Evolutionary conservation across 2,329 filamentous ascomycete genomes (phyloP), one percentile per base, ranked within the genome.

Genomic region (Phyllosticta ampelicida): DNA sequence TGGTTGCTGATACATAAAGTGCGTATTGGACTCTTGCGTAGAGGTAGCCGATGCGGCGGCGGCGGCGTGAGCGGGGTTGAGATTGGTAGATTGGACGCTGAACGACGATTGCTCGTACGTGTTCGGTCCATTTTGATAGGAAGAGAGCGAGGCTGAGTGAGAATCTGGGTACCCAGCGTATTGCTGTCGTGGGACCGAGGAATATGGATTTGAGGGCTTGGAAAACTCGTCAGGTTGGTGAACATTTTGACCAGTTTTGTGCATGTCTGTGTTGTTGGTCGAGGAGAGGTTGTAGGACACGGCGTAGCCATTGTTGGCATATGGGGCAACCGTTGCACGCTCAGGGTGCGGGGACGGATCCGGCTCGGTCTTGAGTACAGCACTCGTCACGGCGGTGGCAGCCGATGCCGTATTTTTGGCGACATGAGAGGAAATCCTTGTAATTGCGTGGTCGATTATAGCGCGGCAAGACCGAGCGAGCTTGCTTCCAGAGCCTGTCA

Each of bases 401-500:
- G 75, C 73, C n/a, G 71, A 73, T 44, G 74, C 73, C 11, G 72
- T 74, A 53, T 71, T 73, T 61, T 70, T 74, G 50, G 70, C 70
- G 48, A 75, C 70, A 63, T 70, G 75, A 19, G 74, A 73, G 57
- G 71, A 75, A 58, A 82, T 73, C 20, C 74, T 73, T n/a, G 65
- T 67, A 2, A 82, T 66, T 2, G 76, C 77, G 28, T 74, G 71
- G 53, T 78, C 74, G 8, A 79, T 73, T 21, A 82, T 78, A 16
- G 69, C 68, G 18, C 73, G 69, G n/a, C 81, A 74, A 1, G 77
- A 75, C 48, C 74, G 71, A 59, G 74, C 75, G 10, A 82, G 69
- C 18, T 73, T 73, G 48, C 72, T 70, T 9, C 76, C 78, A 26
- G 78, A 77, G 23, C 75, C 77, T 78, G 55, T 60, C 20, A 5